These are phyloP conservation scores for Starmerella bacillaris DNA, from an alignment of 805 yeast genomes.

Conservation along the genomic window DNA sequence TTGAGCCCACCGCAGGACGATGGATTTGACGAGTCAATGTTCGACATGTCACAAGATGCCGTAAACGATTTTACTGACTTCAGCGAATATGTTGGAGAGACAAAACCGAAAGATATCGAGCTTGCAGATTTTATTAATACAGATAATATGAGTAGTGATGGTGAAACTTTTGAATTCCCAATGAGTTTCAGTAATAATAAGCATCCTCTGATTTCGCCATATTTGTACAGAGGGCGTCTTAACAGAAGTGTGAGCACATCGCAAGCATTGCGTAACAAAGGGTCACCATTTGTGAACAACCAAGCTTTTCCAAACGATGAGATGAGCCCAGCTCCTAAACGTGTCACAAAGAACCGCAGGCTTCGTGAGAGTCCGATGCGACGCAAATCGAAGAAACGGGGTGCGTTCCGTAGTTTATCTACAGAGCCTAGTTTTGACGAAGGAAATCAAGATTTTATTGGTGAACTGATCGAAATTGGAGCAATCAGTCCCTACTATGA, in stretches of 20 bases:
- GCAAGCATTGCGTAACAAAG: slow-evolving; percentile 68
- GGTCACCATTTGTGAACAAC: slow-evolving; percentile 23
- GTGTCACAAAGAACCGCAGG: slow-evolving; percentile 9
- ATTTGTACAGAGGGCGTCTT: slow-evolving; percentile 23
- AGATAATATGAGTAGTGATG: slow-evolving; percentile 52
- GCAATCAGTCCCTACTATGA: slow-evolving; percentile 22
- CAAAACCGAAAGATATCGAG: slow-evolving; percentile 18
- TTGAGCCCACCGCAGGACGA: slow-evolving; percentile 32
- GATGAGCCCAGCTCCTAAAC: slow-evolving; percentile 11
- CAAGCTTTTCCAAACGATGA: slow-evolving; percentile 10
- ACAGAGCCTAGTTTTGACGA: slow-evolving; percentile 7
- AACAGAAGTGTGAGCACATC: slow-evolving; percentile 35
- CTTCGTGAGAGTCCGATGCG: neutral
- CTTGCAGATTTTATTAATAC: slow-evolving; percentile 75
- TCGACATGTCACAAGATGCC: neutral
- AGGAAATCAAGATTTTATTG: slow-evolving; percentile 19
- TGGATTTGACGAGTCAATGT: slow-evolving; percentile 2
- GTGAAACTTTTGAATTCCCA: slow-evolving; percentile 20
- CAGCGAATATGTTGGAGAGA: neutral
- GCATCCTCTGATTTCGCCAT: slow-evolving; percentile 16
- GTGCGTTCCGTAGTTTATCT: slow-evolving; percentile 8
- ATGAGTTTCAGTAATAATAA: slow-evolving; percentile 18
- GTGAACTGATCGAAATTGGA: slow-evolving; percentile 23
- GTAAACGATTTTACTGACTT: slow-evolving; percentile 9
- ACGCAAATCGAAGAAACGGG: neutral